Conservation (phyloP, 2,329 filamentous ascomycete genomes). For the Microdochium bolleyi region DNA sequence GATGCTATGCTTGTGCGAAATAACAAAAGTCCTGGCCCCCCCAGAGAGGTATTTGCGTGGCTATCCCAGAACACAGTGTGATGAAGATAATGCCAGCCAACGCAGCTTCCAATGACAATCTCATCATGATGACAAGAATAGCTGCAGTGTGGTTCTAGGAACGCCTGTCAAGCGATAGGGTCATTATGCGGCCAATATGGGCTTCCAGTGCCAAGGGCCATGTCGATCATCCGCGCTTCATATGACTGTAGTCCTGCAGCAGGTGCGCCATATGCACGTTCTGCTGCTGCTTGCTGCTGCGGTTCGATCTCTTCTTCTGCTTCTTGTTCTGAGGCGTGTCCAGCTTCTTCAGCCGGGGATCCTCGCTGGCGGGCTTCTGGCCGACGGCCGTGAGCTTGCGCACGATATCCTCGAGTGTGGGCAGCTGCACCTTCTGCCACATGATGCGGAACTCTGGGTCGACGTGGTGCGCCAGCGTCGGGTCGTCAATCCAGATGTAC, state of each 20-base stretch:
- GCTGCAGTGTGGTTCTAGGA: no score
- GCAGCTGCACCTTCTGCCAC: conserved; percentile 76
- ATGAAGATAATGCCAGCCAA: no score
- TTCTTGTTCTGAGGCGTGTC: conserved; percentile 58
- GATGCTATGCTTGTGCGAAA: no score
- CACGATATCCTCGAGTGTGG: conserved; percentile 67
- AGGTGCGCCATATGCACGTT: conserved; percentile 83
- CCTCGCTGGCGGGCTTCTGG: conserved; percentile 77
- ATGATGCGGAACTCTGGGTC: conserved; percentile 76
- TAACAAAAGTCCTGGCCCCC: no score
- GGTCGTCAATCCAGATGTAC: conserved; percentile 84
- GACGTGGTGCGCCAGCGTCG: conserved; percentile 65
- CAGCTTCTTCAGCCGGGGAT: conserved; percentile 52
- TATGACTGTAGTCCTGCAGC: conserved; percentile 61
- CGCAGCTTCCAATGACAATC: no score
- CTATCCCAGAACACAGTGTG: no score
- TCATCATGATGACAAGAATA: no score
- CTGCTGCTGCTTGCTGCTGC: conserved; percentile 71
- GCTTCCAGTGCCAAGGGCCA: no score
- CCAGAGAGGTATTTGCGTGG: no score
- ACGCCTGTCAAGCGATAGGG: no score
- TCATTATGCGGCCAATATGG: no score
- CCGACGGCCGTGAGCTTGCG: conserved; percentile 69
- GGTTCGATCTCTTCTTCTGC: conserved; percentile 59
- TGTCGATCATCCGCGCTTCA: conserved; percentile 17